These are phyloP conservation scores for Pulveroboletus sp. DNA, from an alignment of 768 basidiomycete genomes.

Conservation along the genomic window DNA sequence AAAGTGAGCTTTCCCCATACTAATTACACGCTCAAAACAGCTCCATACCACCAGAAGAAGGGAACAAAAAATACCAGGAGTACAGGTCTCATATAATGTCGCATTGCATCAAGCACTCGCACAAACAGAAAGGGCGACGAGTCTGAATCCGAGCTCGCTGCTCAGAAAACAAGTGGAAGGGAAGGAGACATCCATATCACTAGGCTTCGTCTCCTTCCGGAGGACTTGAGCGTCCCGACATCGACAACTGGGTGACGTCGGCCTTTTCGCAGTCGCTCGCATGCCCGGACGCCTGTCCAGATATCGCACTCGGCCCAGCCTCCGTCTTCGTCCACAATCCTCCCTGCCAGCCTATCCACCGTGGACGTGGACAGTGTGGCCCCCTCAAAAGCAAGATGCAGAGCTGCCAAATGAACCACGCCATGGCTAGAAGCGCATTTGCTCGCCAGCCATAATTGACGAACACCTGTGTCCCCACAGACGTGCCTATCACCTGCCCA, in stretches of 20 bases:
- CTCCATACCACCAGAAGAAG: no score
- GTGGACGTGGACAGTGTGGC: conserved; percentile 40
- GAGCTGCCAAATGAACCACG: conserved; percentile 50
- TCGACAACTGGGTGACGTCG: neutral
- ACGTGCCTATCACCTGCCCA: conserved; percentile 76
- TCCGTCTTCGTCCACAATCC: neutral
- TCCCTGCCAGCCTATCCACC: conserved; percentile 50
- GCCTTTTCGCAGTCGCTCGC: conserved; percentile 6
- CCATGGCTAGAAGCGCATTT: conserved; percentile 53
- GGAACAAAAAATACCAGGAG: neutral
- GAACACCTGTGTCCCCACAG: conserved; percentile 70
- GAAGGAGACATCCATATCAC: neutral
- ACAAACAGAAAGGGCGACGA: no score
- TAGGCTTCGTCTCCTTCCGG: neutral
- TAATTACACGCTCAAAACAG: no score
- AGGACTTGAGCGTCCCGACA: neutral
- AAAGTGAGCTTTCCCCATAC: neutral
- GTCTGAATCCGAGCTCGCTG: neutral
- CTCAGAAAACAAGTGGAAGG: neutral
- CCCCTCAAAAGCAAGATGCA: conserved; percentile 58
- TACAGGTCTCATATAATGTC: neutral
- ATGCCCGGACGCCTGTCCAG: neutral
- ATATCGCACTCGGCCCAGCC: neutral
- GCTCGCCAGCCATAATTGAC: conserved; percentile 62
- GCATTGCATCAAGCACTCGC: neutral